Percentiles rank a stretch among this genome's conserved stretches.
These are phyloP conservation scores for Viola pubescens DNA, from an alignment of 441 rosid species.

Conservation along the genomic window DNA sequence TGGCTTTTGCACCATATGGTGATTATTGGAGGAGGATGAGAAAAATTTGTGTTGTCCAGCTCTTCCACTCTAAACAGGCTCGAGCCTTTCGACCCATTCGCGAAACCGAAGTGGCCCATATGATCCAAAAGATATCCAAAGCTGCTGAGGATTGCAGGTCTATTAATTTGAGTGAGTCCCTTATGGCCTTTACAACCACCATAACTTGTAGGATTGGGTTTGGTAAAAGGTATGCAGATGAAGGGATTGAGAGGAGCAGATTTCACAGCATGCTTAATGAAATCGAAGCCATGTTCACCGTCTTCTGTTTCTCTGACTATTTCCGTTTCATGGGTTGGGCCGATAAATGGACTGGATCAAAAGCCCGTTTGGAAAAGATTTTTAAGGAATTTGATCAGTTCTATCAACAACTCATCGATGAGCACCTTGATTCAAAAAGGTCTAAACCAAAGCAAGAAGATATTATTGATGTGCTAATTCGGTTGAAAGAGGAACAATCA, in stretches of 20 bases:
- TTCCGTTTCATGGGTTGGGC: constrained; percentile 20
- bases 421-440: constrained; percentile 1
- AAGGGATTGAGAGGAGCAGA: constrained; percentile 12
- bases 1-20: constrained; percentile 8
- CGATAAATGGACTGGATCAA: constrained; percentile 16
- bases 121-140: background rate
- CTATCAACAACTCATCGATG: background rate
- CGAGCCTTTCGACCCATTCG: constrained; percentile 1
- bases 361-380: constrained; percentile 13
- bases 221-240: background rate
- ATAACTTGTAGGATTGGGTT: background rate
- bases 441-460: constrained; percentile 10
- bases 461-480: constrained; percentile 10
- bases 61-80: constrained; percentile 1
- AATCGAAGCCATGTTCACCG: constrained; percentile 11
- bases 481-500: background rate
- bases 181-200: background rate
- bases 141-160: background rate
- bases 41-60: constrained; percentile 6
- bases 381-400: constrained; percentile 10
- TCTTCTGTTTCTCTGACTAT: constrained; percentile 19
- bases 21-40: constrained; percentile 13
- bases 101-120: background rate
- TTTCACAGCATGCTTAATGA: constrained; percentile 13
- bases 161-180: background rate